phyloP scores from a whole-genome alignment of 169 alveolate genomes.

The Plasmodium inui region DNA sequence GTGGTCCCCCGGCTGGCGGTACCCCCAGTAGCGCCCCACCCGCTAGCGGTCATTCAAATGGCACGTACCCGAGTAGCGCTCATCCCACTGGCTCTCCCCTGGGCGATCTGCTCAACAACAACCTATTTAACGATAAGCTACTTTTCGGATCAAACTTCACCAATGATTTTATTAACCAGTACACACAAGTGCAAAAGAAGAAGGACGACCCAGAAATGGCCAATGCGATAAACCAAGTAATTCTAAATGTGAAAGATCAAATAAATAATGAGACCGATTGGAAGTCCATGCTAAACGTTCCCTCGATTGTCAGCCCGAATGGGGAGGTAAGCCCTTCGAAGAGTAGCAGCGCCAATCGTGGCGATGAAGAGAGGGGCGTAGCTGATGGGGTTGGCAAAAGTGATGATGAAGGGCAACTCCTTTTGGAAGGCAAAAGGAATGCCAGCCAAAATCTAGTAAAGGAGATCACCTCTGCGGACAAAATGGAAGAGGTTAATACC shows the following conservation, averaged over 20 bases:
- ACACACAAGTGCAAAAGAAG: background rate
- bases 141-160: background rate
- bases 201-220: background rate
- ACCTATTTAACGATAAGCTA: background rate
- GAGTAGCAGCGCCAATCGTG: background rate
- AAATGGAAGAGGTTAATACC: background rate
- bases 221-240: conserved; percentile 19
- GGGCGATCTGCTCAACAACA: background rate
- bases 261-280: background rate
- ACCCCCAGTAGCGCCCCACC: background rate
- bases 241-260: conserved; percentile 29
- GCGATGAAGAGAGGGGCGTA: background rate
- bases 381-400: background rate
- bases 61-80: background rate
- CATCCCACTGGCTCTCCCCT: background rate
- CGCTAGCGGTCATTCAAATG: background rate
- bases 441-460: background rate
- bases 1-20: background rate
- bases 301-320: background rate
- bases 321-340: background rate
- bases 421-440: background rate
- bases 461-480: background rate
- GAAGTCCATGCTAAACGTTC: background rate
- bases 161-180: background rate
- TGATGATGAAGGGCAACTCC: background rate